Conservation (phyloP, 179 eudicot genomes). For the Silene coronaria region DNA sequence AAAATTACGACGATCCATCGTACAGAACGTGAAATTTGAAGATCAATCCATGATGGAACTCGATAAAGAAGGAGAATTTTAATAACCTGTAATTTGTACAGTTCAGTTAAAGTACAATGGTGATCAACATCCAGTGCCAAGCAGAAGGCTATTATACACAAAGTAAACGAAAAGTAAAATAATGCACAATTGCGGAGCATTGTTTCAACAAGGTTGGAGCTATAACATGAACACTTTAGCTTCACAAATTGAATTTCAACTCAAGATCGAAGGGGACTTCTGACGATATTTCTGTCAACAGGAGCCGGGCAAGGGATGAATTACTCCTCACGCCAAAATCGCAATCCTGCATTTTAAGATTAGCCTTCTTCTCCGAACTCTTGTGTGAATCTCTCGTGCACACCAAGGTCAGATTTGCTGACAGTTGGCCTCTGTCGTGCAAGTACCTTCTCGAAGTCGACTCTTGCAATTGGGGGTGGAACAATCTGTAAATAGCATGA, state of each 20-base stretch:
- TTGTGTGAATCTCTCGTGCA: conserved; percentile 83
- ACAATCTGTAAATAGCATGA: conserved; percentile 45
- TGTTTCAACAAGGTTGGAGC: conserved; percentile 2
- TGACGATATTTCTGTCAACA: too few relatives aligned
- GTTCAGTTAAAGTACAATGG: too few relatives aligned
- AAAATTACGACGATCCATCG: too few relatives aligned
- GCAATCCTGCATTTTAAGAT: conserved; percentile 3
- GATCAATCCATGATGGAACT: too few relatives aligned
- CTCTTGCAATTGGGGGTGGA: conserved; percentile 79
- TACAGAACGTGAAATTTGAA: too few relatives aligned
- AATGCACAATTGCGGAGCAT: conserved; percentile 1
- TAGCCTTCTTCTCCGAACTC: conserved; percentile 98
- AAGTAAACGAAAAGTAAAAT: neutral
- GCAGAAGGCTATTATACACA: conserved; percentile 14
- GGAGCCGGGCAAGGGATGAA: neutral
- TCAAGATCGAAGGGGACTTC: neutral
- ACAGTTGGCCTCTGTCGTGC: conserved; percentile 94
- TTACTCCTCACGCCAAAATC: too few relatives aligned
- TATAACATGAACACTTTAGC: conserved; percentile 14
- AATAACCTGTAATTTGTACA: too few relatives aligned
- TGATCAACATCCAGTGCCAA: conserved; percentile 1
- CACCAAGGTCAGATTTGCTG: conserved; percentile 87
- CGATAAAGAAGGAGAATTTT: too few relatives aligned
- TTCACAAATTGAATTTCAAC: conserved; percentile 18
- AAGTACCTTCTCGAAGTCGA: conserved; percentile 88